Conservation (phyloP, 768 basidiomycete genomes). For the Termitomyces sp. region DNA sequence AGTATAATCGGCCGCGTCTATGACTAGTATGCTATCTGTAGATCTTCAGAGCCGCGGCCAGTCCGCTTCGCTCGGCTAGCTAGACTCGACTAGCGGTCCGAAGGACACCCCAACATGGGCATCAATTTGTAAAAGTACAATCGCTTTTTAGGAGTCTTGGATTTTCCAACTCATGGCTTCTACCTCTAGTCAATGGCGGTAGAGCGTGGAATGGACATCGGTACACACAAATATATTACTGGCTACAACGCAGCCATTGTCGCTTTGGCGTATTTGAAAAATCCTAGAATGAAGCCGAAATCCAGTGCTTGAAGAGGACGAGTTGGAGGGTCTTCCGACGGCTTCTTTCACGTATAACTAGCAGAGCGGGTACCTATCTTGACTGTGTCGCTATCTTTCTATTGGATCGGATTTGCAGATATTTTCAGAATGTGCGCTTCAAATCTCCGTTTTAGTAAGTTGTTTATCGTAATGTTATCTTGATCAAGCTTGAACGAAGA, state of each 20-base stretch:
- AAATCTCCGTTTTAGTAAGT: background rate
- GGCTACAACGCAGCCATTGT: constrained; percentile 41
- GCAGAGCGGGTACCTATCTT: constrained; percentile 1
- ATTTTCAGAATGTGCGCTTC: background rate
- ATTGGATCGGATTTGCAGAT: background rate
- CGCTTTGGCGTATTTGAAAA: constrained; percentile 34
- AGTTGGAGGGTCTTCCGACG: background rate
- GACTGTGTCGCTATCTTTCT: background rate
- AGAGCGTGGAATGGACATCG: constrained; percentile 44
- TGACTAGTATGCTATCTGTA: constrained; percentile 18
- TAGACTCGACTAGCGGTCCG: constrained; percentile 39
- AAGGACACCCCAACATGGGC: constrained; percentile 49
- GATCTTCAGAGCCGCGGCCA: constrained; percentile 49
- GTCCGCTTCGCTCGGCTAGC: constrained; percentile 48
- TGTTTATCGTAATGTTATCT: background rate
- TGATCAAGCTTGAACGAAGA: background rate
- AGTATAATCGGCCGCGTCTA: constrained; percentile 4
- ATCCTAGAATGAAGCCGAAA: background rate
- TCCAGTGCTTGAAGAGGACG: background rate
- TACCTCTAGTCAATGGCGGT: constrained; percentile 45
- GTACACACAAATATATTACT: constrained; percentile 45
- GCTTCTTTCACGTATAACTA: background rate
- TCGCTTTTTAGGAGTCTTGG: constrained; percentile 2
- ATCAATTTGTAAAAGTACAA: constrained; percentile 52
- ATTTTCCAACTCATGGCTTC: constrained; percentile 7